phyloP scores from a whole-genome alignment of 208 protist species.

The Leishmania aethiopica region DNA sequence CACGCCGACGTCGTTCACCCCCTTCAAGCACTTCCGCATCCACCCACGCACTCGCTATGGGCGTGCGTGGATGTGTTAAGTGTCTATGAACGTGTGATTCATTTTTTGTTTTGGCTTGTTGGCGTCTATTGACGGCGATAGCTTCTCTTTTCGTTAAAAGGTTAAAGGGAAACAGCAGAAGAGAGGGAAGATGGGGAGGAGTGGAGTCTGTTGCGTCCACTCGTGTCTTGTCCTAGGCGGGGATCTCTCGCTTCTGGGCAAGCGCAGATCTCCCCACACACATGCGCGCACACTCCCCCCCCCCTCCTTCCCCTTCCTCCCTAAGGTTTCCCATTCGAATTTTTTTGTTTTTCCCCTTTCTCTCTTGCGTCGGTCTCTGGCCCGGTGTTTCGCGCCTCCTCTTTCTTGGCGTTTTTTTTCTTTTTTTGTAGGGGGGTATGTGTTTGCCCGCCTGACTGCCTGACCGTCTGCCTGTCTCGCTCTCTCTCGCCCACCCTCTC shows the following conservation, averaged over 20 bases:
- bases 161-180: neutral
- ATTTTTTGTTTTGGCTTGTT: too few species aligned
- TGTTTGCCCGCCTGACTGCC: neutral
- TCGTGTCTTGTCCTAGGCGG: neutral
- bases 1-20: neutral
- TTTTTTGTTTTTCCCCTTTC: neutral
- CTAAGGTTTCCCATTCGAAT: neutral
- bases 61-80: neutral
- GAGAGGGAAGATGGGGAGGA: neutral
- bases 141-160: neutral
- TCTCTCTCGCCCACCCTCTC: neutral
- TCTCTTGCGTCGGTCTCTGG: neutral
- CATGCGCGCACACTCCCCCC: neutral
- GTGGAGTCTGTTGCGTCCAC: neutral
- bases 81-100: neutral
- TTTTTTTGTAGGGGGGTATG: neutral
- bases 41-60: neutral
- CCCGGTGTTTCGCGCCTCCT: neutral
- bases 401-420: neutral
- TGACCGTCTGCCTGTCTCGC: neutral
- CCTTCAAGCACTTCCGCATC: neutral
- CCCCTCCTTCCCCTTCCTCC: neutral
- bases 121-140: neutral
- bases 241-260: neutral
- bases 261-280: neutral